Evolutionary conservation across 495 filamentous ascomycete genomes (phyloP).

Genomic region (Pyronema domesticum): DNA sequence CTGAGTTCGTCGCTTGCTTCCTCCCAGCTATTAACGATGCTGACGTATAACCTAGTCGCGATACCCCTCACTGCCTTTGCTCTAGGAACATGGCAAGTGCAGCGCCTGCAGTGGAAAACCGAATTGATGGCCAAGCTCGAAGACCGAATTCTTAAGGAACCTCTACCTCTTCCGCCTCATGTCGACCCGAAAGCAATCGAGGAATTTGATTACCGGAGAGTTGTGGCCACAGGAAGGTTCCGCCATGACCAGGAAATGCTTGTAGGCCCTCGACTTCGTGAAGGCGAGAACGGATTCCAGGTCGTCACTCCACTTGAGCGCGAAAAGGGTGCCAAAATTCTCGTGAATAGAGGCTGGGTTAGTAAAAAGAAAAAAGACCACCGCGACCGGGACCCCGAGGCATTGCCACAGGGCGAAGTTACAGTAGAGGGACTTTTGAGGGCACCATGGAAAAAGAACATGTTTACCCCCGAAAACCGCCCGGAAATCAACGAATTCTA

Average conservation of each 20-base stretch:
- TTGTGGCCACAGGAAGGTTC: constrained; percentile 54
- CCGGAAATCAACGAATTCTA: constrained; percentile 74
- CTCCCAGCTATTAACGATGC: not conserved
- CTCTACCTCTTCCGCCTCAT: constrained; percentile 66
- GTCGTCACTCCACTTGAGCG: constrained; percentile 84
- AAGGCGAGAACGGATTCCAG: constrained; percentile 75
- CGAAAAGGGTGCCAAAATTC: constrained; percentile 41
- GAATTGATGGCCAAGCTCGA: constrained; percentile 75
- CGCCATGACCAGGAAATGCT: constrained; percentile 92
- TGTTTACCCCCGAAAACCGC: constrained; percentile 82
- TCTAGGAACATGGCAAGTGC: constrained; percentile 90
- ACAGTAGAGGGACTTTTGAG: constrained; percentile 67
- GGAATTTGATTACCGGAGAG: constrained; percentile 84
- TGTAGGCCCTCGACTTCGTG: constrained; percentile 70
- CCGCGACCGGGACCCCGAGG: constrained; percentile 35
- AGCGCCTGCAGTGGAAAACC: constrained; percentile 83
- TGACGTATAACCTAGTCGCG: constrained; percentile 35
- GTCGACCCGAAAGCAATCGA: constrained; percentile 61
- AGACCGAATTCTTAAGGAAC: constrained; percentile 70
- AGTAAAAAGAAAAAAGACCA: constrained; percentile 48
- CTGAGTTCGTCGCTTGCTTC: constrained; percentile 36
- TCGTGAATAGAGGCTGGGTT: constrained; percentile 87
- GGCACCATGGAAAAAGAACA: constrained; percentile 88
- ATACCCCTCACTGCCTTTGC: constrained; percentile 83
- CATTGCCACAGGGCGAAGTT: constrained; percentile 48